A percentile compares a stretch with the other conserved stretches of the same genome.
Evolutionary conservation across 331 rosid genomes (phyloP).

Genomic region (Malus hybrid): DNA sequence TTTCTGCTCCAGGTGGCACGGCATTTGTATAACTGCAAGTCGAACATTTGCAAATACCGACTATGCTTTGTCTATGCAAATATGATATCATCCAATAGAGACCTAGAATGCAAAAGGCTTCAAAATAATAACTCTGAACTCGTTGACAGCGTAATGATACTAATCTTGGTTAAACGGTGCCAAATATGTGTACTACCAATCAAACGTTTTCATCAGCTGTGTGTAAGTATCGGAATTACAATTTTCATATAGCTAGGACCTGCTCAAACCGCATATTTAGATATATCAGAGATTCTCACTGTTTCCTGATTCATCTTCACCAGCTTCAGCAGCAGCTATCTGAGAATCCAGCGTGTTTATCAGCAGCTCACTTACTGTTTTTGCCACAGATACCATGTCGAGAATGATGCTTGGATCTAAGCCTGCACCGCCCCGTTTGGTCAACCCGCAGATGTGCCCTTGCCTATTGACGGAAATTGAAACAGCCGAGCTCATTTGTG

Average conservation of each 20-base stretch:
- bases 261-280: neutral
- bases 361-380: constrained; percentile 71
- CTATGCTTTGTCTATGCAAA: too few relatives aligned
- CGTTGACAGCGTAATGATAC: neutral
- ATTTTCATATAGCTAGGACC: neutral
- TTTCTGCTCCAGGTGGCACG: neutral
- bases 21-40: neutral
- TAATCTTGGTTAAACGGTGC: too few relatives aligned
- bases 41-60: neutral
- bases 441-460: constrained; percentile 68
- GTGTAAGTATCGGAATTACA: neutral
- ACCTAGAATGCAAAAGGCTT: neutral
- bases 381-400: constrained; percentile 80
- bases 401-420: constrained; percentile 80
- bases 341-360: constrained; percentile 71
- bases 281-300: constrained; percentile 3
- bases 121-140: neutral
- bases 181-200: neutral
- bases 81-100: neutral
- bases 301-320: constrained; percentile 49
- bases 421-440: constrained; percentile 80
- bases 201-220: neutral
- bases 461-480: constrained; percentile 67
- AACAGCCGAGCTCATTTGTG: constrained; percentile 84
- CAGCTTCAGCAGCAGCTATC: constrained; percentile 87